phyloP scores from a whole-genome alignment of 208 protist species.

The Acanthamoeba culbertsoni region DNA sequence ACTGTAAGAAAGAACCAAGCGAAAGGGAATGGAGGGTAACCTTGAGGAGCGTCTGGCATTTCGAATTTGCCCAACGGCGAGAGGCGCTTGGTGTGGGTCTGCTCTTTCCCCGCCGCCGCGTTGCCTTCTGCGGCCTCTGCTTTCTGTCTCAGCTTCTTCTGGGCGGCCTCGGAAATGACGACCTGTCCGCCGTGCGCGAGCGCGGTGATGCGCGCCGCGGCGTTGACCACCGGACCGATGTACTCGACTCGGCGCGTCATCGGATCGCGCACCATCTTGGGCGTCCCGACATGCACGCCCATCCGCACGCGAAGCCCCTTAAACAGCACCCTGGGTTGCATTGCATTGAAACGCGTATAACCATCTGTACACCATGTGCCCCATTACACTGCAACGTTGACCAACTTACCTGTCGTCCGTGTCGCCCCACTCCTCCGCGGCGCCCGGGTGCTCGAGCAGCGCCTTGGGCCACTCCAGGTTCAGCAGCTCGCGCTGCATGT shows the following conservation, averaged over 20 bases:
- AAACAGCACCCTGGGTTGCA: not conserved
- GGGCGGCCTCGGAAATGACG: constrained; percentile 1
- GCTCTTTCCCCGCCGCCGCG: not conserved
- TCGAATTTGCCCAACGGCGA: not conserved
- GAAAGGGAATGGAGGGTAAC: not conserved
- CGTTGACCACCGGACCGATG: constrained; percentile 15
- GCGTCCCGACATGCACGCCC: not conserved
- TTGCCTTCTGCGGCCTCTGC: not conserved
- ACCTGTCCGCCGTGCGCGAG: constrained; percentile 29
- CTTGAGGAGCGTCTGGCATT: not conserved
- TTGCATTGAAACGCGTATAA: not conserved
- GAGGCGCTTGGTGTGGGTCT: not conserved
- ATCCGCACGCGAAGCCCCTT: constrained; percentile 38
- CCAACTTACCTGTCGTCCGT: constrained; percentile 46
- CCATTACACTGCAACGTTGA: not conserved
- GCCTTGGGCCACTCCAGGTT: not conserved
- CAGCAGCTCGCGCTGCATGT: not conserved
- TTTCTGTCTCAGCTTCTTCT: not conserved
- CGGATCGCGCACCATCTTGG: not conserved
- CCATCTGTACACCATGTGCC: not conserved
- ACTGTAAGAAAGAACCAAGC: not conserved
- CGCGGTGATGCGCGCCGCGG: not conserved
- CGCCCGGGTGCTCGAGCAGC: constrained; percentile 36
- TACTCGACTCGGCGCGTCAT: constrained; percentile 19
- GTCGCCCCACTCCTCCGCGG: constrained; percentile 18